Percentiles rank a stretch among this genome's conserved stretches.
Evolutionary conservation across 768 basidiomycete genomes (phyloP).

Genomic region (Boletus speciosus): DNA sequence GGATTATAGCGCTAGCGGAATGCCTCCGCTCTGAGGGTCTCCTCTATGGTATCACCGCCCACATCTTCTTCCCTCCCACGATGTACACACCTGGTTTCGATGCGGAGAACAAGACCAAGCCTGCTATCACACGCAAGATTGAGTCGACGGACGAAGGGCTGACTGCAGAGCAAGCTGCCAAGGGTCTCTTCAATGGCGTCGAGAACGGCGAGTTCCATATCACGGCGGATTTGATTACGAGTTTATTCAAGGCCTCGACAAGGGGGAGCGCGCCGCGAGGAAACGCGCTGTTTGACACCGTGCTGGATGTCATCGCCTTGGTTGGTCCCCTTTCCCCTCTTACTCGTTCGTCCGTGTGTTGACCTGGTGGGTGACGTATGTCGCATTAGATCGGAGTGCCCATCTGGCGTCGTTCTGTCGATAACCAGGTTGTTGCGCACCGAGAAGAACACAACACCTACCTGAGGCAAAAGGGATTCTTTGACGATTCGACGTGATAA

Average conservation of each 20-base stretch:
- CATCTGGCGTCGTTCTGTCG: constrained; percentile 50
- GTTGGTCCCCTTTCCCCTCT: constrained; percentile 32
- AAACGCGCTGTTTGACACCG: constrained; percentile 54
- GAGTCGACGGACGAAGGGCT: constrained; percentile 68
- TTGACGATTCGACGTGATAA: constrained; percentile 17
- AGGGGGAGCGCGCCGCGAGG: constrained; percentile 56
- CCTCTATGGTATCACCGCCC: constrained; percentile 73
- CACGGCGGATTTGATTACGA: constrained; percentile 63
- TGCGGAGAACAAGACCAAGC: constrained; percentile 75
- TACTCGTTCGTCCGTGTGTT: not conserved
- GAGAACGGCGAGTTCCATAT: constrained; percentile 71
- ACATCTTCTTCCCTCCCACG: constrained; percentile 79
- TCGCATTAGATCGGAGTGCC: constrained; percentile 45
- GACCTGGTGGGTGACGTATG: not conserved
- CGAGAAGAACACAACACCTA: constrained; percentile 46
- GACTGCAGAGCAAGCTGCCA: constrained; percentile 62
- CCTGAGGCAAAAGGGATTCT: constrained; percentile 43
- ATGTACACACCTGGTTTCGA: constrained; percentile 77
- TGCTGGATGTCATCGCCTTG: constrained; percentile 40
- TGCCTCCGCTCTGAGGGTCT: constrained; percentile 74
- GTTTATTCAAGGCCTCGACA: constrained; percentile 64
- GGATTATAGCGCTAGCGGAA: constrained; percentile 69
- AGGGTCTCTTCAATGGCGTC: constrained; percentile 63
- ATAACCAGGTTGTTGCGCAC: constrained; percentile 44
- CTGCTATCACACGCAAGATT: constrained; percentile 67